phyloP scores from a whole-genome alignment of 176 grass and related monocot genomes.

The Saccharum officinarum region DNA sequence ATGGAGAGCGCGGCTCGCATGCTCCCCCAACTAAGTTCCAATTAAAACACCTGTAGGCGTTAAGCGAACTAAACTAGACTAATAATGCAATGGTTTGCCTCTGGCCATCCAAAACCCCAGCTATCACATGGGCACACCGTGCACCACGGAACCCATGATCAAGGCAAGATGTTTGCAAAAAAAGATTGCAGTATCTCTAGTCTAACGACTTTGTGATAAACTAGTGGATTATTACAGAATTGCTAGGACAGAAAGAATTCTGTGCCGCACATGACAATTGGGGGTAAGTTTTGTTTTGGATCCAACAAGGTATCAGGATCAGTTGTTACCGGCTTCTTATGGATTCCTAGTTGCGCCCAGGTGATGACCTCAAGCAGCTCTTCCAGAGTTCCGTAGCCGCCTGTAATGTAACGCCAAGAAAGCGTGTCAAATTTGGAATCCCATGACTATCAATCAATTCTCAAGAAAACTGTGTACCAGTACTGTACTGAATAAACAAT shows the following conservation, averaged over 20 bases:
- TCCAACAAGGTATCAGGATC: conserved; percentile 25
- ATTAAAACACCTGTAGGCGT: conserved; percentile 28
- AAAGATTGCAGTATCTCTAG: conserved; percentile 32
- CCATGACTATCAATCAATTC: not conserved
- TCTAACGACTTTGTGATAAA: conserved; percentile 41
- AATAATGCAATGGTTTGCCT: conserved; percentile 18
- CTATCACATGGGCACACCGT: conserved; percentile 45
- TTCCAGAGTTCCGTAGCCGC: conserved; percentile 88
- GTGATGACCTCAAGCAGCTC: conserved; percentile 90
- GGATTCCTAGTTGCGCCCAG: conserved; percentile 94
- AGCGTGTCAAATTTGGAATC: conserved; percentile 24
- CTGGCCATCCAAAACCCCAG: conserved; percentile 32
- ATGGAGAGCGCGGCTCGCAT: conserved; percentile 42
- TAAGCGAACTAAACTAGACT: conserved; percentile 35
- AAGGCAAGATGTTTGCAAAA: conserved; percentile 29
- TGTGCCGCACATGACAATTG: conserved; percentile 26
- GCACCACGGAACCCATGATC: conserved; percentile 29
- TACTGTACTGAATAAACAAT: not conserved
- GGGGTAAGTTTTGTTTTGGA: conserved; percentile 10
- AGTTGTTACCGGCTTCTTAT: conserved; percentile 84
- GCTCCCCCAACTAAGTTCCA: conserved; percentile 34
- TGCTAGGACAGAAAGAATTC: conserved; percentile 23
- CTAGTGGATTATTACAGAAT: conserved; percentile 9
- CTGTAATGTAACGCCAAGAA: conserved; percentile 39
- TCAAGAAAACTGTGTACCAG: not conserved